phyloP scores from a whole-genome alignment of 306 rosid genomes.

The Trifolium dubium region DNA sequence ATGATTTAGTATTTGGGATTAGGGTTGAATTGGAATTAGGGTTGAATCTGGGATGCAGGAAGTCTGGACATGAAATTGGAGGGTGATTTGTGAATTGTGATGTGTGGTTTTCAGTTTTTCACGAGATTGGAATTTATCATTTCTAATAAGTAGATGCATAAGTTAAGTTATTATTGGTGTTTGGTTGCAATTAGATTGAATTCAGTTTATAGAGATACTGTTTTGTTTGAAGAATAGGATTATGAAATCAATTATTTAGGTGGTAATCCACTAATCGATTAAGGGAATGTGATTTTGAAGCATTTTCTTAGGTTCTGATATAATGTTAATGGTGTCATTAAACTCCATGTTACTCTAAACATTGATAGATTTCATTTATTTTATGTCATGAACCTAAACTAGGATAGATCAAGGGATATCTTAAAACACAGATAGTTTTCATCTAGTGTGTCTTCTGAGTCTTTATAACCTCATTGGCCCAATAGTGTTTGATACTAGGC shows the following conservation, averaged over 20 bases:
- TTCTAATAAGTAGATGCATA: conserved; percentile 1
- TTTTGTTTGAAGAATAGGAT: background rate
- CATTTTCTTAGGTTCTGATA: background rate
- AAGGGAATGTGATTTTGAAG: background rate
- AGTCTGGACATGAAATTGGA: background rate
- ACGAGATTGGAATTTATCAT: conserved; percentile 14
- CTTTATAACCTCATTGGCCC: background rate
- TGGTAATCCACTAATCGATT: background rate
- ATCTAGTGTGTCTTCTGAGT: background rate
- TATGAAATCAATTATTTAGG: background rate
- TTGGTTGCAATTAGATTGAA: background rate
- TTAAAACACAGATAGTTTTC: conserved; percentile 11
- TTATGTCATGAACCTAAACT: background rate
- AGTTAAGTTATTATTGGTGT: background rate
- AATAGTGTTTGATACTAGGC: conserved; percentile 5
- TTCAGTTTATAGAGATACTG: background rate
- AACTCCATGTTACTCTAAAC: background rate
- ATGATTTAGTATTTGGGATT: background rate
- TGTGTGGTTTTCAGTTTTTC: background rate
- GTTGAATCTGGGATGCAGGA: background rate
- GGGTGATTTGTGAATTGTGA: background rate
- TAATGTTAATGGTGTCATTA: background rate
- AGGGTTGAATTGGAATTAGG: conserved; percentile 38
- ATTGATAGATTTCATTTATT: background rate
- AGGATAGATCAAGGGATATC: conserved; percentile 17